Evolutionary conservation across 768 basidiomycete genomes (phyloP).

Genomic region (Gymnopilus dilepis): DNA sequence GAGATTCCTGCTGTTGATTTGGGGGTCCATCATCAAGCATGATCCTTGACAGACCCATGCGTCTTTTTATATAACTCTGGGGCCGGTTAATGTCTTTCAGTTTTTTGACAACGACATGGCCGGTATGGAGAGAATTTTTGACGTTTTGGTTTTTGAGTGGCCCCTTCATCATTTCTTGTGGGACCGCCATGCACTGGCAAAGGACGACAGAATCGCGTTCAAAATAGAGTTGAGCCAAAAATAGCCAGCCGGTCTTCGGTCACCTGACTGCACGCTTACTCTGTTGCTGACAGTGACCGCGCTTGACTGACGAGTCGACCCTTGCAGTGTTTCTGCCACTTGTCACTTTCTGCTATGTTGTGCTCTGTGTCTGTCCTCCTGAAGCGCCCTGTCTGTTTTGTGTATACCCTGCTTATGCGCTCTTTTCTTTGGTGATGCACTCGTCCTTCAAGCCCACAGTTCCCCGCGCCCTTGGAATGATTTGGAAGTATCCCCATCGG

Average conservation of each 20-base stretch:
- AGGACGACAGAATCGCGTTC: neutral
- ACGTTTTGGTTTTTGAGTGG: neutral
- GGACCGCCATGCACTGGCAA: neutral
- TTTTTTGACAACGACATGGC: neutral
- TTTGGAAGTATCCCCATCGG: slow-evolving; percentile 1
- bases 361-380: neutral
- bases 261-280: neutral
- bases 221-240: neutral
- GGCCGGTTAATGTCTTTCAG: neutral
- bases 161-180: neutral
- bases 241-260: neutral
- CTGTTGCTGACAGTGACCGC: no score
- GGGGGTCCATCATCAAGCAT: no score
- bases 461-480: neutral
- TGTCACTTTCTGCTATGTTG: neutral
- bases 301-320: neutral
- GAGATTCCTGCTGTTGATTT: neutral
- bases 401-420: neutral
- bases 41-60: no score
- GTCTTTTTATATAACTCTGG: neutral
- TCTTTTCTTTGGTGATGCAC: neutral
- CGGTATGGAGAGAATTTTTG: slow-evolving; percentile 3
- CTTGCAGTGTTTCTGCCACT: neutral
- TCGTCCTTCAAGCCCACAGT: neutral
- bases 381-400: neutral